A percentile compares a stretch with the other conserved stretches of the same genome.
These are phyloP conservation scores for Passiflora organensis DNA, from an alignment of 345 rosid species.

Conservation along the genomic window DNA sequence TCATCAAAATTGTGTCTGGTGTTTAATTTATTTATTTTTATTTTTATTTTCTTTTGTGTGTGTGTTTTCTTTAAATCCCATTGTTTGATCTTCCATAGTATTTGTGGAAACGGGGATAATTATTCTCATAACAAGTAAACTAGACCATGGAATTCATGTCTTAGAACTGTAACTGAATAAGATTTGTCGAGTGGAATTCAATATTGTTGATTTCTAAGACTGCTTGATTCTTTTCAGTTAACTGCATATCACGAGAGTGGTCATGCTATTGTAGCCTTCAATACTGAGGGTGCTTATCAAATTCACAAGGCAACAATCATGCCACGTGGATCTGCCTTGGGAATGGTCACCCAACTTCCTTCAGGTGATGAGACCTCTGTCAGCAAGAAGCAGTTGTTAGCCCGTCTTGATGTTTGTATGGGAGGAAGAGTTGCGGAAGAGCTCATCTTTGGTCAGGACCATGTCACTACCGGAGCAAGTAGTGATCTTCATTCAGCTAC, in stretches of 20 bases:
- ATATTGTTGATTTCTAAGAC: conserved; percentile 11
- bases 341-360: conserved; percentile 98
- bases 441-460: conserved; percentile 86
- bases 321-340: conserved; percentile 98
- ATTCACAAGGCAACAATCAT: conserved; percentile 97
- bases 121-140: not conserved
- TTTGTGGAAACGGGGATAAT: too few relatives aligned
- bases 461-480: conserved; percentile 93
- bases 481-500: conserved; percentile 91
- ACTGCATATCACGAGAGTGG: conserved; percentile 99
- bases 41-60: not conserved
- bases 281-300: conserved; percentile 88
- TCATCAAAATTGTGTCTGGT: too few relatives aligned
- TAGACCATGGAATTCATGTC: not conserved
- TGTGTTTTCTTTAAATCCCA: too few relatives aligned
- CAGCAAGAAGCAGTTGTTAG: conserved; percentile 92
- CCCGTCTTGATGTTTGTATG: conserved; percentile 98
- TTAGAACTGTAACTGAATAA: not conserved
- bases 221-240: conserved; percentile 43
- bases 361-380: conserved; percentile 91
- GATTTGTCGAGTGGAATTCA: not conserved
- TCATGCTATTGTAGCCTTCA: conserved; percentile 92
- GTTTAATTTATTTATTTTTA: not conserved
- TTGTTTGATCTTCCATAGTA: too few relatives aligned
- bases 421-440: conserved; percentile 99